These are phyloP conservation scores for Cystobasidium sp. DNA, from an alignment of 1,284 basidiomycete genomes.

Conservation along the genomic window DNA sequence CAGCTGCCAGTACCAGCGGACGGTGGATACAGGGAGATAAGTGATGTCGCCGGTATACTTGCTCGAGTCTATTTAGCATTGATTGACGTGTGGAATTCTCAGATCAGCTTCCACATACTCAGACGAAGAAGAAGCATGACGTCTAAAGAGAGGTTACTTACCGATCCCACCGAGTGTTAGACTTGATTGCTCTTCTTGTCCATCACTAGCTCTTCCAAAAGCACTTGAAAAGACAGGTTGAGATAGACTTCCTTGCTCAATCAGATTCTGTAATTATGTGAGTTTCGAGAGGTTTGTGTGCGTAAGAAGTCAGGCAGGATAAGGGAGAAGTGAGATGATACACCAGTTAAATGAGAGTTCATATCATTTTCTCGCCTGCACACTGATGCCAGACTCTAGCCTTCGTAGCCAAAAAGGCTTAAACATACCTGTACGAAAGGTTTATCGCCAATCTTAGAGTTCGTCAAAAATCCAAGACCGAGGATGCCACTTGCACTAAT, in stretches of 20 bases:
- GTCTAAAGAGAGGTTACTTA: neutral
- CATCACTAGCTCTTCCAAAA: constrained; percentile 20
- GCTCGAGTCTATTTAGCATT: constrained; percentile 62
- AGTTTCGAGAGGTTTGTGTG: neutral
- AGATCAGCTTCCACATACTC: neutral
- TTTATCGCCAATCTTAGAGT: constrained; percentile 33
- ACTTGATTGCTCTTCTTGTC: constrained; percentile 27
- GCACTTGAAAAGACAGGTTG: constrained; percentile 23
- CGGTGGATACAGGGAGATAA: constrained; percentile 83
- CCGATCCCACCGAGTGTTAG: constrained; percentile 29
- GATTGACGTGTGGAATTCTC: neutral
- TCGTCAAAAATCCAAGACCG: constrained; percentile 43
- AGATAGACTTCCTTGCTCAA: neutral
- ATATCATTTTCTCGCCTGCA: no score
- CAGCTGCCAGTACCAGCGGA: constrained; percentile 89
- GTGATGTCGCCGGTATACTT: constrained; percentile 81
- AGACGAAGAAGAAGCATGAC: no score
- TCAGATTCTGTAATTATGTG: constrained; percentile 6
- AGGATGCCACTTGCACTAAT: constrained; percentile 40
- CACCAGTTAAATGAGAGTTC: no score
- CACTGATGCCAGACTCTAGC: no score
- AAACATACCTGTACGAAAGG: constrained; percentile 35
- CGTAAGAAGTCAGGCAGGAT: neutral
- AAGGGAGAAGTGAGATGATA: no score
- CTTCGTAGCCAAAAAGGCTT: neutral